Percentiles rank a stretch among this genome's conserved stretches.
These are phyloP conservation scores for Trichophyton equinum DNA, from an alignment of 2,329 filamentous ascomycete species.

Conservation along the genomic window DNA sequence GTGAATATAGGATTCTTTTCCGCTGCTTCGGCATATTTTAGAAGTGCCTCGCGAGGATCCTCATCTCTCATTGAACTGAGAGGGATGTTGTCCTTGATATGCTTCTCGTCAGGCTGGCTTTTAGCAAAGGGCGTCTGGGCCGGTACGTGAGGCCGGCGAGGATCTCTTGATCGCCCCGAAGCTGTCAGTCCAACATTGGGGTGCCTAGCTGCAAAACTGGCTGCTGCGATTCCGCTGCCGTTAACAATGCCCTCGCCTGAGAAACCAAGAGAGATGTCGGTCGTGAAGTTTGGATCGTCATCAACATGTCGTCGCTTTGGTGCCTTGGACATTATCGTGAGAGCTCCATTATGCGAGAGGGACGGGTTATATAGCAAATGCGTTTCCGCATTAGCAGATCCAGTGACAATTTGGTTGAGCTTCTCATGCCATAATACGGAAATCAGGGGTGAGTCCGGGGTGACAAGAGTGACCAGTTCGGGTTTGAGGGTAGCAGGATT, in stretches of 20 bases:
- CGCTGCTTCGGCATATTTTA: slow-evolving; percentile 90
- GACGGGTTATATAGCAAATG: slow-evolving; percentile 82
- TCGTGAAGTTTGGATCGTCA: slow-evolving; percentile 77
- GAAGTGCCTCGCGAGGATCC: slow-evolving; percentile 80
- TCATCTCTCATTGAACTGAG: slow-evolving; percentile 90
- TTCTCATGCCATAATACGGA: slow-evolving; percentile 84
- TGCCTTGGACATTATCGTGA: slow-evolving; percentile 80
- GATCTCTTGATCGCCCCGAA: slow-evolving; percentile 65
- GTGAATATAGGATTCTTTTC: slow-evolving; percentile 92
- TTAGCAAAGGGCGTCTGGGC: slow-evolving; percentile 81
- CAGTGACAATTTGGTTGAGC: slow-evolving; percentile 91
- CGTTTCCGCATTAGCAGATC: slow-evolving; percentile 79
- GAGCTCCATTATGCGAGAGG: slow-evolving; percentile 69
- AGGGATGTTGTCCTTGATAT: slow-evolving; percentile 78
- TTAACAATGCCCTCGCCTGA: slow-evolving; percentile 71
- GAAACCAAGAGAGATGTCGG: slow-evolving; percentile 66
- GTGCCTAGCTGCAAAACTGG: slow-evolving; percentile 48
- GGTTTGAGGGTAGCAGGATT: slow-evolving; percentile 82
- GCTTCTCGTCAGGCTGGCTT: slow-evolving; percentile 75
- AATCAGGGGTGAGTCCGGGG: slow-evolving; percentile 68
- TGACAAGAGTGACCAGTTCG: slow-evolving; percentile 80
- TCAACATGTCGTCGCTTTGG: slow-evolving; percentile 93
- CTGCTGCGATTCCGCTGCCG: slow-evolving; percentile 60
- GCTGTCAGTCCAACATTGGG: slow-evolving; percentile 63
- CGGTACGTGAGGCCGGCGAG: slow-evolving; percentile 72